Evolutionary conservation across 1,284 basidiomycete genomes (phyloP).

Genomic region (Albatrellus sp.): DNA sequence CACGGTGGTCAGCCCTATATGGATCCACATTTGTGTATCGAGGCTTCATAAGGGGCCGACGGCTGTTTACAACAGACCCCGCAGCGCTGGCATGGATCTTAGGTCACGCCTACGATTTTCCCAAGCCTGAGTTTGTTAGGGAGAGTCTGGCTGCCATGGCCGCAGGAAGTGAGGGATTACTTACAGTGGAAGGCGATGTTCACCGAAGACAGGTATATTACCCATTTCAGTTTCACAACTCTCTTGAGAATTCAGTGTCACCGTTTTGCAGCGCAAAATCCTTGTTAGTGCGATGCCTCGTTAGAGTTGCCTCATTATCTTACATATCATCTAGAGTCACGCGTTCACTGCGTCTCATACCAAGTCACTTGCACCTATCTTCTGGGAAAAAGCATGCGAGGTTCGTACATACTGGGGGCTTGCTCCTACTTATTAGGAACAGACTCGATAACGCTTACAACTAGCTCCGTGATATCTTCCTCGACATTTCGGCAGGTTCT

Average conservation of each 20-base stretch:
- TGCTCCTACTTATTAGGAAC: too few species aligned
- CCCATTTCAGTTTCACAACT: background rate
- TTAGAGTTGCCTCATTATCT: slow-evolving; percentile 1
- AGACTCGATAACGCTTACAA: too few species aligned
- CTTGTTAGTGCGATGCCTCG: slow-evolving; percentile 19
- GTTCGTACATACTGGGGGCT: slow-evolving; percentile 20
- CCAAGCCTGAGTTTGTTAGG: slow-evolving; percentile 53
- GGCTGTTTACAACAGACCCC: slow-evolving; percentile 50
- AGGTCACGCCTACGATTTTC: slow-evolving; percentile 45
- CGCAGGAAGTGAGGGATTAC: slow-evolving; percentile 31
- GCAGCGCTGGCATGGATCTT: slow-evolving; percentile 50
- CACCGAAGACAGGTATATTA: slow-evolving; percentile 40
- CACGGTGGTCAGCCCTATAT: slow-evolving; percentile 32
- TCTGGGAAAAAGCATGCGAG: slow-evolving; percentile 49
- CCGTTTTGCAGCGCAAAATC: slow-evolving; percentile 24
- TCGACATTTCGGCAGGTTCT: background rate
- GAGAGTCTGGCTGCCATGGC: slow-evolving; percentile 44
- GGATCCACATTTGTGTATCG: slow-evolving; percentile 43
- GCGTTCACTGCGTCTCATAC: slow-evolving; percentile 48
- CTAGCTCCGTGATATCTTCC: slow-evolving; percentile 11
- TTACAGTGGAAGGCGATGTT: slow-evolving; percentile 36
- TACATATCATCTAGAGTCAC: slow-evolving; percentile 25
- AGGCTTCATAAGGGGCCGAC: slow-evolving; percentile 38
- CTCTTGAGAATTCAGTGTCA: background rate
- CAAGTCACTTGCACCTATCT: slow-evolving; percentile 44